phyloP scores from a whole-genome alignment of 2,329 filamentous ascomycete species.

The Colletotrichum higginsianum region DNA sequence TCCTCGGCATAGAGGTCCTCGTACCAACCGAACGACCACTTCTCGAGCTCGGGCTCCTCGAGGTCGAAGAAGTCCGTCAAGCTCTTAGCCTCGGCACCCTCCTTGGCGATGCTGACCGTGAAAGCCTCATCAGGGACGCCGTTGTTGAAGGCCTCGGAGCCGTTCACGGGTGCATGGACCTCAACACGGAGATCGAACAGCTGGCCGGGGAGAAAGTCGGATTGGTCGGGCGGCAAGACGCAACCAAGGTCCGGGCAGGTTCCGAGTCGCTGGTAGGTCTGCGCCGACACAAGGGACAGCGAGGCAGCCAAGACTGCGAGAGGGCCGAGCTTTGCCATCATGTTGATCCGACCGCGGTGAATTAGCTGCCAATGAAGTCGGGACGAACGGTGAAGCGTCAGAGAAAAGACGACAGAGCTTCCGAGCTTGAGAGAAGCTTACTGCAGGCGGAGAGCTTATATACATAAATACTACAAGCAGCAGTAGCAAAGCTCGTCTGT shows the following conservation, averaged over 20 bases:
- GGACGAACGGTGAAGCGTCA: conserved; percentile 30
- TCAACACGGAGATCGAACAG: conserved; percentile 88
- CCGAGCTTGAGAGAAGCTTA: conserved; percentile 19
- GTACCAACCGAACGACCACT: conserved; percentile 88
- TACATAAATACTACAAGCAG: conserved; percentile 35
- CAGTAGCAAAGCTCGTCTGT: conserved; percentile 29
- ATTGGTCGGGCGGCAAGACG: conserved; percentile 74
- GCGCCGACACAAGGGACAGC: conserved; percentile 61
- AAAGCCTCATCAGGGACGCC: conserved; percentile 81
- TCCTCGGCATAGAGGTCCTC: conserved; percentile 87
- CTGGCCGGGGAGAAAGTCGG: conserved; percentile 87
- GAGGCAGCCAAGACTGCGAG: conserved; percentile 53
- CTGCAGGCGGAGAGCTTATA: conserved; percentile 37
- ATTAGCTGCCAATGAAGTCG: conserved; percentile 30
- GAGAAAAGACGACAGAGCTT: background rate
- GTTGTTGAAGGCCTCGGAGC: conserved; percentile 81
- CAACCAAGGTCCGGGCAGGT: conserved; percentile 73
- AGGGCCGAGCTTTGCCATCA: conserved; percentile 56
- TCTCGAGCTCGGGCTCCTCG: conserved; percentile 84
- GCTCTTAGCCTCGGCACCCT: conserved; percentile 66
- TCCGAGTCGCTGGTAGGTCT: conserved; percentile 73
- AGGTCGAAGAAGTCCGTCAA: conserved; percentile 79
- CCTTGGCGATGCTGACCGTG: conserved; percentile 80
- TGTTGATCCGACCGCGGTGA: conserved; percentile 42
- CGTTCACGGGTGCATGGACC: conserved; percentile 85